Base-by-base conservation (phyloP, 208 protist genomes). In the Naegleria lovaniensis region DNA sequence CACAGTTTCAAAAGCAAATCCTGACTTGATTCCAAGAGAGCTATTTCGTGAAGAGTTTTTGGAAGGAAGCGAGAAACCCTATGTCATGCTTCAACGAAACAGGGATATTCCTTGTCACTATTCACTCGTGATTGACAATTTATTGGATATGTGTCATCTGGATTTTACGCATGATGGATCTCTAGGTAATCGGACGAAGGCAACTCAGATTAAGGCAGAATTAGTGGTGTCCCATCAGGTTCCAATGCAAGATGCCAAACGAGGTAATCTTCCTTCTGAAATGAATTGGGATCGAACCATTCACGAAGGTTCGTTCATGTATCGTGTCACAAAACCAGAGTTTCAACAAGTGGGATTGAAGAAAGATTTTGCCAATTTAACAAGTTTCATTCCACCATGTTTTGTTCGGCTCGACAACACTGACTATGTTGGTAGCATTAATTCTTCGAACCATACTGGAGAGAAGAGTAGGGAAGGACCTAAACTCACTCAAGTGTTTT, bases 91-190 rank as follows among this genome's bases (percentile, higher is more conserved):
- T 36, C 25, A 79, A 79, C 5, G 25, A 79, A 36, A 19, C 9
- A 79, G 67, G 36, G 67, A 79, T 36, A 79, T 79, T 36, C 16
- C 16, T 15, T 79, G 67, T 79, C 19, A 79, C n/a, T 79, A 36
- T 79, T 36, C 29, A 36, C n/a, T 36, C 0, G 29, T 79, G 67
- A 13, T 79, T 36, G 67, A 79, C 5, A 79, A 79, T 36, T 79
- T 79, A 36, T 36, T 79, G 25, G 67, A 79, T 9, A 36, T 79
- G 19, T 19, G 25, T 29, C 67, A 79, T 79, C 6, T 79, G 6
- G 67, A 79, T 79, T 79, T 79, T 79, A 79, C 67, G 7, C 67
- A 79, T 79, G 67, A 79, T 36, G 67, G 67, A 36, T 36, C 67
- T 6, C 9, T 79, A 2, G 67, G 67, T 79, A 79, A 79, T 9